A percentile compares a stretch with the other conserved stretches of the same genome.
Conservation (phyloP, 1,284 basidiomycete species). For the Heterobasidion occidentale region DNA sequence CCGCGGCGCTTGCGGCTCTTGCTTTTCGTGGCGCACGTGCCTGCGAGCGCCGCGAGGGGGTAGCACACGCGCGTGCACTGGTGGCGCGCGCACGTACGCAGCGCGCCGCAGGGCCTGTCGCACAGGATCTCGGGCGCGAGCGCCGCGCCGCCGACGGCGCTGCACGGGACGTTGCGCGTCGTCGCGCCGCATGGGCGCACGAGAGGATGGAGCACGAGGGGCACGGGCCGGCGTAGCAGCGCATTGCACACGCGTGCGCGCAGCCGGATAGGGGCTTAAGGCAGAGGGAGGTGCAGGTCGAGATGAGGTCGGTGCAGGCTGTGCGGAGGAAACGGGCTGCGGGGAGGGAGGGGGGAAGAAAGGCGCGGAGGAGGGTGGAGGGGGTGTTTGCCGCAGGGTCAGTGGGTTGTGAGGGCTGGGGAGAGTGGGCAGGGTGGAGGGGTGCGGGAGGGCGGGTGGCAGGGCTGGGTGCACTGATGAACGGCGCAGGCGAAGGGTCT, state of each 20-base stretch:
- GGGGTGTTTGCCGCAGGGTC: constrained; percentile 74
- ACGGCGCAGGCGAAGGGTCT: constrained; percentile 43
- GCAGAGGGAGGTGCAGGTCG: constrained; percentile 70
- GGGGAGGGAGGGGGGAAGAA: constrained; percentile 22
- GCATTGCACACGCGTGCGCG: constrained; percentile 55
- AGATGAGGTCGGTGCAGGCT: constrained; percentile 63
- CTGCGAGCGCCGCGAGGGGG: too few relatives aligned
- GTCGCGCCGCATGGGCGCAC: constrained; percentile 68
- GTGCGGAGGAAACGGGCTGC: constrained; percentile 31
- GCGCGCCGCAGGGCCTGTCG: too few relatives aligned
- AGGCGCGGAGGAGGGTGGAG: constrained; percentile 20
- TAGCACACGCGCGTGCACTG: too few relatives aligned
- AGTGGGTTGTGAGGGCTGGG: constrained; percentile 54
- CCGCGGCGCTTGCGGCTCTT: too few relatives aligned
- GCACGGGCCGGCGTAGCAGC: constrained; percentile 60
- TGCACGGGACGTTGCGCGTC: constrained; percentile 44
- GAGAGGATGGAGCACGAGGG: constrained; percentile 67
- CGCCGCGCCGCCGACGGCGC: constrained; percentile 25
- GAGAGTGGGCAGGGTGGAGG: constrained; percentile 75
- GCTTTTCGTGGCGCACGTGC: too few relatives aligned
- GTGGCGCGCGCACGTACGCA: too few relatives aligned
- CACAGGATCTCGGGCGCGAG: too few relatives aligned
- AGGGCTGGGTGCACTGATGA: constrained; percentile 62
- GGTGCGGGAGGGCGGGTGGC: constrained; percentile 83
- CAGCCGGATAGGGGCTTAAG: constrained; percentile 56